Evolutionary conservation across 257 asterid genomes (phyloP).

Genomic region (Fraxinus cuspidata): DNA sequence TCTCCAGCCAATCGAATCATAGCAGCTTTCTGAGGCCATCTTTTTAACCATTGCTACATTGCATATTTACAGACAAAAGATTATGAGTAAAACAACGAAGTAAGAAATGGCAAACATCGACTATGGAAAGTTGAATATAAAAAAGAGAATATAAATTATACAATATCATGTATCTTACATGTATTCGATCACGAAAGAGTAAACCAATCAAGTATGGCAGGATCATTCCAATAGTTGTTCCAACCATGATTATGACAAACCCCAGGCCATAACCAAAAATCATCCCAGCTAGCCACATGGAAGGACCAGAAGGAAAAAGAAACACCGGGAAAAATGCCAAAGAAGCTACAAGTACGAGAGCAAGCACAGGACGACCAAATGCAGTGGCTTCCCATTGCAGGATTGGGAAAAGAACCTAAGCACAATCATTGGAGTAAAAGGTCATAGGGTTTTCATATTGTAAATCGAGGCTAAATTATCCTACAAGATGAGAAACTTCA

Average conservation of each 20-base stretch:
- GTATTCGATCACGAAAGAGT: slow-evolving; percentile 75
- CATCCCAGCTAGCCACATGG: slow-evolving; percentile 99
- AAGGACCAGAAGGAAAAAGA: slow-evolving; percentile 89
- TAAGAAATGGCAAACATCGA: neutral
- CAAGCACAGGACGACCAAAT: slow-evolving; percentile 81
- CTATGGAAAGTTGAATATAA: neutral
- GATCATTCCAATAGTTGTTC: slow-evolving; percentile 84
- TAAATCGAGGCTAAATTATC: neutral
- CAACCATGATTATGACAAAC: slow-evolving; percentile 81
- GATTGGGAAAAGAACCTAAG: slow-evolving; percentile 73
- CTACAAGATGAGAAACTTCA: neutral
- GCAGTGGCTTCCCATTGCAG: slow-evolving; percentile 93
- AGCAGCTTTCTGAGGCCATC: slow-evolving; percentile 77
- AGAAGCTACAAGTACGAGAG: slow-evolving; percentile 75
- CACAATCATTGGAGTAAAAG: slow-evolving; percentile 32
- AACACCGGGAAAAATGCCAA: slow-evolving; percentile 81
- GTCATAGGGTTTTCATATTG: slow-evolving; percentile 17
- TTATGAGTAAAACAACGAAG: neutral
- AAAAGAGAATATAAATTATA: neutral
- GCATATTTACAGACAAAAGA: slow-evolving; percentile 1
- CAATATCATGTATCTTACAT: slow-evolving; percentile 46
- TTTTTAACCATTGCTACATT: slow-evolving; percentile 71
- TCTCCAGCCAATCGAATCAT: slow-evolving; percentile 71
- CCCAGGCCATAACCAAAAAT: slow-evolving; percentile 92
- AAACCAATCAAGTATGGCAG: slow-evolving; percentile 79